Base-by-base conservation (phyloP, 2,329 filamentous ascomycete species). In the Aspergillus sp. region DNA sequence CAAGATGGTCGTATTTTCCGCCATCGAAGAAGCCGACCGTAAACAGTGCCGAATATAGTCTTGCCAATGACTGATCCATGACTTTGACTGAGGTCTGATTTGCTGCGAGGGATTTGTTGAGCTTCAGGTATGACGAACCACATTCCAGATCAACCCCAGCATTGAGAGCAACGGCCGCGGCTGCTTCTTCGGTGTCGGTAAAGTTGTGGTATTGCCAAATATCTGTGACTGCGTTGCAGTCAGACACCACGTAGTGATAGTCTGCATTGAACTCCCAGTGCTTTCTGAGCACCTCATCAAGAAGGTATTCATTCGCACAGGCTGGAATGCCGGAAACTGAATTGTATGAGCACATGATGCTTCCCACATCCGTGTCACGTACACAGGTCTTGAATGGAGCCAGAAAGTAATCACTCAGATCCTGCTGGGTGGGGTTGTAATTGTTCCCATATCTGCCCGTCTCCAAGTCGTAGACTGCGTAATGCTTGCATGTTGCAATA, bases 381-480 rank as follows among this genome's bases (percentile, higher is more conserved):
- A 77, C 83, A 71, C 84, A 88, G 67, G 76, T 78, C 64, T 85
- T 78, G 70, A 88, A 88, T 0, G 83, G 77, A 1, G 80, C 82
- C 41, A 87, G 72, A 61, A 86, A 88, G 67, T 86, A 88, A 59
- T 88, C 85, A 1, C 78, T 76, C 11, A 88, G 70, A 58, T 88
- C 85, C 59, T 88, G 84, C 17, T 43, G 17, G 1, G 49, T 47
- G 5, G 23, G 13, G 36, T 52, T 40, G 16, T 44, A 44, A 42
- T 73, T 69, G 4, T 74, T 71, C 48, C 84, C 77, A 9, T 77
- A 71, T 0, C 81, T 67, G 36, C 63, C 59, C 23, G 23, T 25
- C 59, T 83, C 81, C 3, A 81, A 57, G 64, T 84, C 81, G 58
- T 84, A 82, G 0, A 71, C 81, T 0, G 78, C 80, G 48, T 74